Percentiles rank a stretch among this genome's conserved stretches.
Evolutionary conservation across 2,329 filamentous ascomycete species (phyloP).

Genomic region (Botryosphaeria dothidea): DNA sequence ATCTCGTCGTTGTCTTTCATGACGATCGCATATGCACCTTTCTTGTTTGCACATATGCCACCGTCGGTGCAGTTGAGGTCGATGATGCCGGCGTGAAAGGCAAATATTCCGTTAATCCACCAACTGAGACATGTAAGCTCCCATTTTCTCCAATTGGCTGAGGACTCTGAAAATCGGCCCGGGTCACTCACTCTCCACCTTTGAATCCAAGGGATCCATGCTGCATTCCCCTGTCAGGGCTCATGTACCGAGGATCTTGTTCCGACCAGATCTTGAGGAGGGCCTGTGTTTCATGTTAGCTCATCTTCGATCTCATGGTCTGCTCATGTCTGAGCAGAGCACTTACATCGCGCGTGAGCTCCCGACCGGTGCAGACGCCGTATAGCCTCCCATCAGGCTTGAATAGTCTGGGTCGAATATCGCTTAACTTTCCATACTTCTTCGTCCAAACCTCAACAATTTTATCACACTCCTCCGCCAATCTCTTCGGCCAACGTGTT

Average conservation of each 20-base stretch:
- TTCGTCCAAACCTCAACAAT: constrained; percentile 42
- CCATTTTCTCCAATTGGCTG: neutral
- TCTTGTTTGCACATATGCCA: constrained; percentile 43
- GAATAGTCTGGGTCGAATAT: constrained; percentile 43
- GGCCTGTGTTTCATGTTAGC: constrained; percentile 24
- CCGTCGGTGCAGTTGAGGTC: constrained; percentile 43
- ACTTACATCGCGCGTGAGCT: constrained; percentile 41
- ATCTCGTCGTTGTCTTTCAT: constrained; percentile 44
- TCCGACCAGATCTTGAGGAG: constrained; percentile 36
- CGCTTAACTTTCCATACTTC: constrained; percentile 36
- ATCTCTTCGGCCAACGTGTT: constrained; percentile 48
- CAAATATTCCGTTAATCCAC: constrained; percentile 53
- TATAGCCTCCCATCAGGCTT: constrained; percentile 45
- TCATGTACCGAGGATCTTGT: constrained; percentile 32
- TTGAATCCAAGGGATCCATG: constrained; percentile 46
- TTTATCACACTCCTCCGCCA: constrained; percentile 48
- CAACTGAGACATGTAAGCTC: constrained; percentile 38
- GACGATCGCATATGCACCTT: constrained; percentile 49
- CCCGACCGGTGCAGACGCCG: constrained; percentile 40
- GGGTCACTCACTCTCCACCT: constrained; percentile 45
- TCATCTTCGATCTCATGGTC: neutral
- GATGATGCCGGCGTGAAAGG: constrained; percentile 50
- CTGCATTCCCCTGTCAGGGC: constrained; percentile 33
- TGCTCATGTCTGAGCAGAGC: constrained; percentile 22
- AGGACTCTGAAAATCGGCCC: neutral